A percentile compares a stretch with the other conserved stretches of the same genome.
Evolutionary conservation across 495 filamentous ascomycete species (phyloP).

Genomic region (Penicilliopsis zonata): DNA sequence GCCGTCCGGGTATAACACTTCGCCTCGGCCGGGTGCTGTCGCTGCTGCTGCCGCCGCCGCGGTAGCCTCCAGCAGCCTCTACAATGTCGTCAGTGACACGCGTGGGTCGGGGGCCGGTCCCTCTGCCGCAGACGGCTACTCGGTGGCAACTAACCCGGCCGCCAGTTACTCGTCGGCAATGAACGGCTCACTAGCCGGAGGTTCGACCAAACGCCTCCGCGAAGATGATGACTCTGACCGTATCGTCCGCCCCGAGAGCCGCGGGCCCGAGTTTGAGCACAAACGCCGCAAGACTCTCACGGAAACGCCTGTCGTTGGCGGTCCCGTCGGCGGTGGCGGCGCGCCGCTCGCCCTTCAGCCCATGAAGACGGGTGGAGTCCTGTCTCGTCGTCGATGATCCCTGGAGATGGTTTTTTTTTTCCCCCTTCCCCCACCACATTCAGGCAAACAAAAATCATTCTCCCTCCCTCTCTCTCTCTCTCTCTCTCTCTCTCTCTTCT

Average conservation of each 20-base stretch:
- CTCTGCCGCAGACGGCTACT: constrained; percentile 52
- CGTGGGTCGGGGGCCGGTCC: constrained; percentile 58
- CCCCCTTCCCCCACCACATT: background rate
- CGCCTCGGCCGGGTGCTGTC: constrained; percentile 58
- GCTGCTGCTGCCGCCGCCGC: too few relatives aligned
- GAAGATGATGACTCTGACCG: constrained; percentile 68
- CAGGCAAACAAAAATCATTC: background rate
- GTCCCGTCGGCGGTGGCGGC: constrained; percentile 28
- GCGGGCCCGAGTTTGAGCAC: constrained; percentile 47
- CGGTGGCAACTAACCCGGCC: constrained; percentile 43
- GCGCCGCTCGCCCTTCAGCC: constrained; percentile 24
- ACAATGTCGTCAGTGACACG: constrained; percentile 84
- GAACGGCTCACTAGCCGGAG: constrained; percentile 55
- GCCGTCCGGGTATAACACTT: constrained; percentile 65
- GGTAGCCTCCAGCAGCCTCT: constrained; percentile 73
- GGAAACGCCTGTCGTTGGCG: constrained; percentile 40
- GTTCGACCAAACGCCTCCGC: constrained; percentile 68
- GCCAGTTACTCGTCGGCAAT: constrained; percentile 42
- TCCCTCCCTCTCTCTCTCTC: background rate
- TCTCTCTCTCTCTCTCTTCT: too few relatives aligned
- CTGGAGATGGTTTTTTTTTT: background rate
- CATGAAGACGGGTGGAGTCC: constrained; percentile 30
- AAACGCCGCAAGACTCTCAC: constrained; percentile 81
- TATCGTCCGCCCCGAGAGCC: constrained; percentile 54
- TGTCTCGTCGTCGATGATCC: constrained; percentile 26